Evolutionary conservation across 441 rosid species (phyloP), one percentile per base, ranked within the genome.

Genomic region (Erodium trifolium): DNA sequence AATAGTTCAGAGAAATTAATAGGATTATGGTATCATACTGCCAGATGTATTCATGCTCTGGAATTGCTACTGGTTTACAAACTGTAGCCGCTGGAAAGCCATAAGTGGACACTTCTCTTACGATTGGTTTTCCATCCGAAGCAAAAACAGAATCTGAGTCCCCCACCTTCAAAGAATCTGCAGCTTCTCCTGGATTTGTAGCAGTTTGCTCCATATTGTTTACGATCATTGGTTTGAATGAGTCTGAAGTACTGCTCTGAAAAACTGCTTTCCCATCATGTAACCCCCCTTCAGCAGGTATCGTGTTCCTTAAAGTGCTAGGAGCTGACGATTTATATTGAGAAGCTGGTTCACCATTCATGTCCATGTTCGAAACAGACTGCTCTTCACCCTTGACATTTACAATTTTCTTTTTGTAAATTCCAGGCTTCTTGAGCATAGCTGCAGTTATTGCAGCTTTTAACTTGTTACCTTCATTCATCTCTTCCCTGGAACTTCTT

Each of bases 11-110:
- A 69, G 71, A 74, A 59, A 73, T 68, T 71, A 78, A 68, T 16
- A 53, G 16, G 37, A 63, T 4, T 12, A 11, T 63, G 2, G 65
- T 27, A 23, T 63, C 97, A 35, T 91, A 95, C 99, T 83, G 96
- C 98, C 99, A 95, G 71, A 91, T 83, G 74, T 66, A 87, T 49
- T 89, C 91, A 82, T 84, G 90, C 79, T 88, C 96, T 35, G 99
- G 98, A 67, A 95, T 81, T 70, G 84, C 83, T 47, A 84, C 77
- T 70, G 70, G 80, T 77, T 75, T 82, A 75, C 77, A 65, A 70
- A 69, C 63, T 70, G 84, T 71, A 4, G 63, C 6, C 34, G 83
- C 53, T 35, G 75, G 82, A 35, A 80, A 78, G 66, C 76, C 45
- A 66, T 41, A 64, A 51, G 16, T 37, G 23, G 82, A 74, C 72